Evolutionary conservation across 345 rosid genomes (phyloP), one percentile per base, ranked within the genome.

Genomic region (Carallia brachiata): DNA sequence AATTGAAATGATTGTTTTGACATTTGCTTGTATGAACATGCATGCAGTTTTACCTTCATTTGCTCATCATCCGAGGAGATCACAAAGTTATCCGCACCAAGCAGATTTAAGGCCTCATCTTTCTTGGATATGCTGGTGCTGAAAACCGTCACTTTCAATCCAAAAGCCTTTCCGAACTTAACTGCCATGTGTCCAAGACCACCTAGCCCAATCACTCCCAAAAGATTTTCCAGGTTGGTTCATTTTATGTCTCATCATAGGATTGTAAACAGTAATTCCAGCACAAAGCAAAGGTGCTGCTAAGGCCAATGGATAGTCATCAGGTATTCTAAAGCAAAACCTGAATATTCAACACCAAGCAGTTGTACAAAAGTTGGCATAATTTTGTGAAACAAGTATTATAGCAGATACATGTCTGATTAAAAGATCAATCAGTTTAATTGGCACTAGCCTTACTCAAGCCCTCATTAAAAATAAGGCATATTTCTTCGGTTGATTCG

Each of bases 151-250:
- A 89, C 96, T 16, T 63, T 68, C 74, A 91, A 79, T 56, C 98
- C 97, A 65, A 93, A 91, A 64, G 96, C 96, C 81, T 93, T 93
- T 34, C 97, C 98, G 52, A 93, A 93, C 86, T 93, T 93, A 72
- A 89, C 91, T 4, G 96, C 98, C 96, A 93, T 86, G 80, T 89
- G 98, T 16, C 97, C 97, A 18, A 93, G 98, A 50, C 98, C 96
- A 53, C 97, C 96, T 2, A 93, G 90, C 60, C 98, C 97, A 13
- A 93, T 82, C 62, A 93, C 95, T 12, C 96, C 96, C 2, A 89
- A 75, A 75, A 54, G 89, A 84, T 73, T 88, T 91, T 19, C 97
- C 97, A 15, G 93, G 82, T 73, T 89, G 90, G 62, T 93, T 88
- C 95, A 93, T 91, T 68, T 80, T 79, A 73, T 93, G 88, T 56